Evolutionary conservation across 371 early-diverging fungal species (phyloP).

Genomic region (Saksenaea oblongispora): DNA sequence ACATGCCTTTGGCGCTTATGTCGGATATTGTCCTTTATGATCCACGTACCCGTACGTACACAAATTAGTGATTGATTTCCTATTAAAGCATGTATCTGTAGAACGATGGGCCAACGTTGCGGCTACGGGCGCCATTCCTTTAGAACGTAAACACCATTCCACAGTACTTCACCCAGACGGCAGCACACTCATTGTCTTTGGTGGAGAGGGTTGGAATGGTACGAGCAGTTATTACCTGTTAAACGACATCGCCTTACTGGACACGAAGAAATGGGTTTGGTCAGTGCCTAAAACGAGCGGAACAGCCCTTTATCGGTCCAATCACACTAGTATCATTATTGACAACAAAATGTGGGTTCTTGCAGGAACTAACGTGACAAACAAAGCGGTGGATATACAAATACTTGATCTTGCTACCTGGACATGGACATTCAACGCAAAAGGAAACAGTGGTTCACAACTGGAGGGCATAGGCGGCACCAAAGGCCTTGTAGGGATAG

Average conservation of each 20-base stretch:
- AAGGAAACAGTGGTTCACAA: neutral
- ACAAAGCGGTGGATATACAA: neutral
- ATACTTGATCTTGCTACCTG: neutral
- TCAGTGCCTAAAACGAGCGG: neutral
- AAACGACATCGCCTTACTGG: neutral
- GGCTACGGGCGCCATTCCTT: neutral
- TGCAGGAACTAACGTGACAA: neutral
- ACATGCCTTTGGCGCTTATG: neutral
- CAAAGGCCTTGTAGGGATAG: neutral
- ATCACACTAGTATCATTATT: neutral
- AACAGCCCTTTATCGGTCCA: neutral
- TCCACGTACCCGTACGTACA: neutral
- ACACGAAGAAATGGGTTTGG: slow-evolving; percentile 3
- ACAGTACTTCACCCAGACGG: neutral
- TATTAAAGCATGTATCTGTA: too few species aligned
- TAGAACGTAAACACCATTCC: slow-evolving; percentile 2
- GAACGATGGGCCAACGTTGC: neutral
- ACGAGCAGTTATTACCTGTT: neutral
- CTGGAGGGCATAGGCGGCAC: neutral
- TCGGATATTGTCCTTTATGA: neutral
- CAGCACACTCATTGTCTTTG: neutral
- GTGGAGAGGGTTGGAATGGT: slow-evolving; percentile 4
- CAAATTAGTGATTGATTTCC: too few species aligned
- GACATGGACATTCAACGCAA: neutral
- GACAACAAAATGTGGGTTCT: neutral